Evolutionary conservation across 768 basidiomycete genomes (phyloP).

Genomic region (Amylocystis lapponica): DNA sequence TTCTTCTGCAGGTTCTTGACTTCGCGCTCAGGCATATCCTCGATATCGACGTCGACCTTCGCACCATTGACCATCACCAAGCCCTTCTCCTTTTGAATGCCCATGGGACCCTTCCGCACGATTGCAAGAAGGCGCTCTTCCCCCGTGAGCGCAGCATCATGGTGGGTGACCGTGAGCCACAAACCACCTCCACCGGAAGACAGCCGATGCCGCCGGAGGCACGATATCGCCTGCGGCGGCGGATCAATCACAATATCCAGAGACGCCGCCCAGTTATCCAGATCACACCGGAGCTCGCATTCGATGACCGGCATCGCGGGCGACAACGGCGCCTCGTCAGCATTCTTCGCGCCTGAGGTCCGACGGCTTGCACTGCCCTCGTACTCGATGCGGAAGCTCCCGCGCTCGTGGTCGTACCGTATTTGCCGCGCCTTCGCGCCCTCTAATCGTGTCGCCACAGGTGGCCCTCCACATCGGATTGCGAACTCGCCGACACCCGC

Average conservation of each 20-base stretch:
- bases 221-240: constrained; percentile 77
- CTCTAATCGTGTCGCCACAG: constrained; percentile 77
- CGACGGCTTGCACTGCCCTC: constrained; percentile 54
- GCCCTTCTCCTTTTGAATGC: constrained; percentile 67
- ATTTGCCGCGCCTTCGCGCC: constrained; percentile 71
- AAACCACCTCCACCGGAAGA: constrained; percentile 86
- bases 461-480: constrained; percentile 93
- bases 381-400: constrained; percentile 79
- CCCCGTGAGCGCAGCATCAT: constrained; percentile 69
- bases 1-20: constrained; percentile 75
- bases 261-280: constrained; percentile 81
- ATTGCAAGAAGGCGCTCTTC: constrained; percentile 73
- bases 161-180: constrained; percentile 90
- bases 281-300: constrained; percentile 87
- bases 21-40: constrained; percentile 83
- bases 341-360: constrained; percentile 7
- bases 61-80: constrained; percentile 87
- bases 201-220: constrained; percentile 80
- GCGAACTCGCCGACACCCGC: constrained; percentile 94
- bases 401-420: constrained; percentile 85
- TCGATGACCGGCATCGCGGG: constrained; percentile 53
- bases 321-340: constrained; percentile 17
- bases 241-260: constrained; percentile 91
- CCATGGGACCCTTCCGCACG: constrained; percentile 62
- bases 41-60: constrained; percentile 77